phyloP scores from a whole-genome alignment of 768 basidiomycete species.

The Amanita subjunquillea region DNA sequence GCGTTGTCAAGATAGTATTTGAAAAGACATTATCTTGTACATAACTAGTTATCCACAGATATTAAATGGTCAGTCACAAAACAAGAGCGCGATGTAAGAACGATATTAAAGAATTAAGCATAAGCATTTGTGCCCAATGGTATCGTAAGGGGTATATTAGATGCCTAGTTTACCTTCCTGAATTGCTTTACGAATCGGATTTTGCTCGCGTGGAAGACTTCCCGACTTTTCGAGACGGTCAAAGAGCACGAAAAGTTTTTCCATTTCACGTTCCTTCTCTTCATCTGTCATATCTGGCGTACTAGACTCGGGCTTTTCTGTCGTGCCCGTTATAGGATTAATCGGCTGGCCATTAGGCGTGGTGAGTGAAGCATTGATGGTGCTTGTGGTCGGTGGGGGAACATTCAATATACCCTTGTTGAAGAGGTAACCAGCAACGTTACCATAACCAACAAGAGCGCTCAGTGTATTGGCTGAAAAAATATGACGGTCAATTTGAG shows the following conservation, averaged over 20 bases:
- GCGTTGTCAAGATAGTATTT: neutral
- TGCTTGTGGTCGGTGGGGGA: conserved; percentile 27
- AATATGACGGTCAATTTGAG: neutral
- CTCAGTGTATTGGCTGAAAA: conserved; percentile 52
- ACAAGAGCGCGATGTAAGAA: neutral
- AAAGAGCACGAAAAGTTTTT: conserved; percentile 86
- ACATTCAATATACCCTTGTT: conserved; percentile 75
- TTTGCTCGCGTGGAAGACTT: conserved; percentile 50
- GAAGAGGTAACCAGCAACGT: conserved; percentile 91
- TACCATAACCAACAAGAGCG: conserved; percentile 87
- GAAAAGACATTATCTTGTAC: neutral
- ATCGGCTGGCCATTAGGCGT: conserved; percentile 35
- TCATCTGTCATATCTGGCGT: conserved; percentile 76
- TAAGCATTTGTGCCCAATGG: neutral
- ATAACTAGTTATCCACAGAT: neutral
- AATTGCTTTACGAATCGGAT: conserved; percentile 67
- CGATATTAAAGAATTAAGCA: neutral
- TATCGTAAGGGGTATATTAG: neutral
- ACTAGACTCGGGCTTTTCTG: conserved; percentile 27
- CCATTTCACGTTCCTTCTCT: conserved; percentile 91
- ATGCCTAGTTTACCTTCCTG: conserved; percentile 23
- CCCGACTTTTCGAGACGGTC: conserved; percentile 79
- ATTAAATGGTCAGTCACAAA: neutral
- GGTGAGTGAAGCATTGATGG: conserved; percentile 22
- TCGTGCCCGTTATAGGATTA: conserved; percentile 84